Conservation (phyloP, 495 filamentous ascomycete species). For the Talaromyces ruber region DNA sequence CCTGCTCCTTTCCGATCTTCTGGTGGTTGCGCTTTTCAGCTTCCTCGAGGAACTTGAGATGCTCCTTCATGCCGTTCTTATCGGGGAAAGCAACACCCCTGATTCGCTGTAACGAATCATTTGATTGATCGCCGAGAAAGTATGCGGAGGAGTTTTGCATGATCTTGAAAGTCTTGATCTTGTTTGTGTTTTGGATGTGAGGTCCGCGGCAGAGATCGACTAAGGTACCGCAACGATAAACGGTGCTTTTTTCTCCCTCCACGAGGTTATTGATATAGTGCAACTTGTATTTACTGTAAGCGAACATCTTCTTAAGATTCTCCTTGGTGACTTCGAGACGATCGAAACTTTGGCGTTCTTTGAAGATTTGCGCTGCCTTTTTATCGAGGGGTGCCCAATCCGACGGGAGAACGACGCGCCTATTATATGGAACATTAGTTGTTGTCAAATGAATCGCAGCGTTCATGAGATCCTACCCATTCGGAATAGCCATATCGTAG, state of each 20-base stretch:
- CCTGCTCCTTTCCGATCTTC: constrained; percentile 85
- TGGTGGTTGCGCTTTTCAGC: constrained; percentile 92
- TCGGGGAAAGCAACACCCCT: constrained; percentile 96
- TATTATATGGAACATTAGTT: constrained; percentile 6
- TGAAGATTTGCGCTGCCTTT: constrained; percentile 68
- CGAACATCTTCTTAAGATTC: constrained; percentile 90
- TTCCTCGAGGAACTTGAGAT: constrained; percentile 89
- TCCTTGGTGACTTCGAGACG: constrained; percentile 81
- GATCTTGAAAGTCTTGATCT: constrained; percentile 88
- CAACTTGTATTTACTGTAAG: constrained; percentile 92
- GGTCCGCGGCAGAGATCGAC: constrained; percentile 76
- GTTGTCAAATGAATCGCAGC: not conserved
- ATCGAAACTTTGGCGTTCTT: constrained; percentile 95
- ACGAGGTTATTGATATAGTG: constrained; percentile 94
- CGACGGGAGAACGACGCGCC: constrained; percentile 56
- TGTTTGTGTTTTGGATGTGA: constrained; percentile 86
- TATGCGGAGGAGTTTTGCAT: constrained; percentile 96
- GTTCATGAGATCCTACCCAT: constrained; percentile 33
- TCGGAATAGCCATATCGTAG: constrained; percentile 90
- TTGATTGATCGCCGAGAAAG: constrained; percentile 85
- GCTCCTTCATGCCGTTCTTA: constrained; percentile 84
- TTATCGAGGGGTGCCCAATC: constrained; percentile 79
- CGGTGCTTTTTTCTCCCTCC: constrained; percentile 82
- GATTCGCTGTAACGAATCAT: constrained; percentile 91
- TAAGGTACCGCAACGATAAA: constrained; percentile 77